phyloP scores from a whole-genome alignment of 2,329 filamentous ascomycete species.

The Dothideomycetidae sp. region DNA sequence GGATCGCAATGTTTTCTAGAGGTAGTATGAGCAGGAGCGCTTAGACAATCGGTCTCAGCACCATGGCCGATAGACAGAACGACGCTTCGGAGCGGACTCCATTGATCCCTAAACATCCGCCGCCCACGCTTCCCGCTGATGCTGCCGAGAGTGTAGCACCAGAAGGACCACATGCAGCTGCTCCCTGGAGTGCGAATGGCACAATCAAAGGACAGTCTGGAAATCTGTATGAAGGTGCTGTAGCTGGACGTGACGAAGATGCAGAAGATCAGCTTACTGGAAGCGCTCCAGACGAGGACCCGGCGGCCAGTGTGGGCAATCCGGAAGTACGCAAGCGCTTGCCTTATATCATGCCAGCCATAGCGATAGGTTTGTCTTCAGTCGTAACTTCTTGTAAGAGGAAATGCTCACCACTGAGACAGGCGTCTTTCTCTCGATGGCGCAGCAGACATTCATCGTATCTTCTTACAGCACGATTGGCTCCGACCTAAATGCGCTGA shows the following conservation, averaged over 20 bases:
- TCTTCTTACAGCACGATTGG: constrained; percentile 68
- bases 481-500: constrained; percentile 58
- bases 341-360: constrained; percentile 45
- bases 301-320: constrained; percentile 22
- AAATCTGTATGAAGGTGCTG: background rate
- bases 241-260: background rate
- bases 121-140: background rate
- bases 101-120: background rate
- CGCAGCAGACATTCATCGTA: constrained; percentile 65
- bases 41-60: too few species aligned
- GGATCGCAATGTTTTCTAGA: too few species aligned
- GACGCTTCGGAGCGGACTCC: background rate
- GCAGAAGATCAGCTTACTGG: background rate
- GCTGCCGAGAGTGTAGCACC: background rate
- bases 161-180: background rate
- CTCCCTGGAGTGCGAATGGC: too few species aligned
- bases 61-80: background rate
- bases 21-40: too few species aligned
- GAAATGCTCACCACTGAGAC: constrained; percentile 48
- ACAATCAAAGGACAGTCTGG: background rate
- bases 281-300: background rate
- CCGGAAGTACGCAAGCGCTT: constrained; percentile 37
- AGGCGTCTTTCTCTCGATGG: constrained; percentile 54
- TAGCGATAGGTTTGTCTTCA: constrained; percentile 50
- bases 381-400: constrained; percentile 38